phyloP scores from a whole-genome alignment of 495 filamentous ascomycete genomes.

The Hyphodiscus hymeniophilus region DNA sequence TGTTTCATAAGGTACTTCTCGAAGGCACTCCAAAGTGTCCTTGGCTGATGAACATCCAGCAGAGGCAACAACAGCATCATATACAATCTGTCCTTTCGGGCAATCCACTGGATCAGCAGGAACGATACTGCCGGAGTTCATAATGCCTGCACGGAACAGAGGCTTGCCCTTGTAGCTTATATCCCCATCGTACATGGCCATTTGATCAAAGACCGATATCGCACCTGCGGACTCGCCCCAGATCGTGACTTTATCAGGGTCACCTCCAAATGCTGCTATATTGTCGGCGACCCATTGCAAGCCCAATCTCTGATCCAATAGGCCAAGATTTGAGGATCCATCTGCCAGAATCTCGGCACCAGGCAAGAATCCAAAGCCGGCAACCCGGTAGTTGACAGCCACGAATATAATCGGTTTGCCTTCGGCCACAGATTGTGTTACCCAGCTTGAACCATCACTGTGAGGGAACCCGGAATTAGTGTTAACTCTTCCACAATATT shows the following conservation, averaged over 20 bases:
- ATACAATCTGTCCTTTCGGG: constrained; percentile 51
- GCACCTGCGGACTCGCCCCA: constrained; percentile 31
- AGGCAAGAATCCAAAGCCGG: constrained; percentile 50
- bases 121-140: constrained; percentile 58
- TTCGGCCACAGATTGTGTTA: constrained; percentile 40
- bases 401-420: constrained; percentile 56
- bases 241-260: constrained; percentile 29
- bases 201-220: constrained; percentile 65
- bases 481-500: too few relatives aligned
- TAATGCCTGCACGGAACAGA: constrained; percentile 51
- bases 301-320: constrained; percentile 33
- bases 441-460: constrained; percentile 41
- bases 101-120: constrained; percentile 56
- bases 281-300: constrained; percentile 41
- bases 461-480: too few relatives aligned
- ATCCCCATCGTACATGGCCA: constrained; percentile 58
- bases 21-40: constrained; percentile 57
- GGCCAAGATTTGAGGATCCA: constrained; percentile 42
- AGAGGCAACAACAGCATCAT: constrained; percentile 48
- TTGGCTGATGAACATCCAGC: constrained; percentile 48
- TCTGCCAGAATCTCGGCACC: constrained; percentile 58
- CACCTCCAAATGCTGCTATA: constrained; percentile 31
- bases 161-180: constrained; percentile 59
- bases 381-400: constrained; percentile 53
- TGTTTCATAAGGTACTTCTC: constrained; percentile 44